These are phyloP conservation scores for Lactarius hengduanensis DNA, from an alignment of 768 basidiomycete species.

Conservation along the genomic window DNA sequence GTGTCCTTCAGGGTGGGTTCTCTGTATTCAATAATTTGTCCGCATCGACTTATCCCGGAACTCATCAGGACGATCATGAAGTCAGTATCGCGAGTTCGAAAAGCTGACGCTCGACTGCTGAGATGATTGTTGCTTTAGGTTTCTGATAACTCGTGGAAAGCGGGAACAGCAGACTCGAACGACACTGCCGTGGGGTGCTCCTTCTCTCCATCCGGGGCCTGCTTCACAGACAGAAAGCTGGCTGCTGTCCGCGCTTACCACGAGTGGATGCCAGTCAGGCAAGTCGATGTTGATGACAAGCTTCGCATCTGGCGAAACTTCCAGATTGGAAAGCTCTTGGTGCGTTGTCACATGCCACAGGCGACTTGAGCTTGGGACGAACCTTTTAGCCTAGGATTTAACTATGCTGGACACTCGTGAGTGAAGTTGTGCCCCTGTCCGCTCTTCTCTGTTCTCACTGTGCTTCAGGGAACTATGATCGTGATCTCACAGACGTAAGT, in stretches of 20 bases:
- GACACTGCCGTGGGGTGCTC: conserved; percentile 50
- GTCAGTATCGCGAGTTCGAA: conserved; percentile 30
- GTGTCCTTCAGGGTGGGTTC: not conserved
- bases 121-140: conserved; percentile 37
- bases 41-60: not conserved
- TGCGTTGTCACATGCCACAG: conserved; percentile 12
- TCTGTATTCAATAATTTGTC: not conserved
- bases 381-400: conserved; percentile 39
- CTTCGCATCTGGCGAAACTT: conserved; percentile 64
- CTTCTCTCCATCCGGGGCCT: conserved; percentile 53
- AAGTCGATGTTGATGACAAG: conserved; percentile 53
- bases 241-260: conserved; percentile 59
- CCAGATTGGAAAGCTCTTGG: conserved; percentile 58
- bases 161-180: conserved; percentile 54
- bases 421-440: conserved; percentile 19
- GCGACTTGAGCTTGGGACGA: not conserved
- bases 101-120: not conserved
- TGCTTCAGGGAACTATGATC: conserved; percentile 47
- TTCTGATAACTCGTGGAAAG: conserved; percentile 57
- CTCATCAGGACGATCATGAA: conserved; percentile 50
- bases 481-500: conserved; percentile 56
- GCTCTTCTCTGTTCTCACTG: not conserved
- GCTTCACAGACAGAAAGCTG: conserved; percentile 58
- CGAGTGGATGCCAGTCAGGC: conserved; percentile 63
- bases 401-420: conserved; percentile 62